These are phyloP conservation scores for Diaporthe australafricana DNA, from an alignment of 2,329 filamentous ascomycete species.

Conservation along the genomic window DNA sequence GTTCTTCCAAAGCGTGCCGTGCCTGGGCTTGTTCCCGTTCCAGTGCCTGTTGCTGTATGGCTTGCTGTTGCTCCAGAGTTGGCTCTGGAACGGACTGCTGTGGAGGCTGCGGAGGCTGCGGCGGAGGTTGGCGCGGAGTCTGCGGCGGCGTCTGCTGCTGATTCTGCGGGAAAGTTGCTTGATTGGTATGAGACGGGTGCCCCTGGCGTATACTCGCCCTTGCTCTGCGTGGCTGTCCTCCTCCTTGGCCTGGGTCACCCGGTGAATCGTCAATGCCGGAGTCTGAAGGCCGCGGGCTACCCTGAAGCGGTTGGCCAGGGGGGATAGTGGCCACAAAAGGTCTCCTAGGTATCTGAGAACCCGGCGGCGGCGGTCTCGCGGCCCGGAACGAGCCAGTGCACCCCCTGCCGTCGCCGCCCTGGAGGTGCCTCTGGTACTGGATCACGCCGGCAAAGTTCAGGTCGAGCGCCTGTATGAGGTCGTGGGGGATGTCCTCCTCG, in stretches of 20 bases:
- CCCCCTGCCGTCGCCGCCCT: neutral
- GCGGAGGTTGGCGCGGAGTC: neutral
- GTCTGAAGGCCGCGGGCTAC: neutral
- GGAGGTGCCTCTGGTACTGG: neutral
- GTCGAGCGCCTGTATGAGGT: constrained; percentile 1
- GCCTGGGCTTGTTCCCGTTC: too few species aligned
- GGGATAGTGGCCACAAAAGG: neutral
- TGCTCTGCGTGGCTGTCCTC: neutral
- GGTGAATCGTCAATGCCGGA: neutral
- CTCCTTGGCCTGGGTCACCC: too few species aligned
- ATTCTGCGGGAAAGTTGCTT: neutral
- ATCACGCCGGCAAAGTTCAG: constrained; percentile 7
- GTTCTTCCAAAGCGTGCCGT: too few species aligned
- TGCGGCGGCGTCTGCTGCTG: neutral
- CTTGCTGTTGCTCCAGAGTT: neutral
- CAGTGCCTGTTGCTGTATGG: neutral
- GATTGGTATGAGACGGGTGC: neutral
- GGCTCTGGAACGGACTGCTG: too few species aligned
- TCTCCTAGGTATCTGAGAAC: neutral
- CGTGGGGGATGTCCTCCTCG: neutral
- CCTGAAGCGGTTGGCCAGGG: neutral
- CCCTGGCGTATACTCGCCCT: neutral
- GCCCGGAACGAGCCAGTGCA: constrained; percentile 7
- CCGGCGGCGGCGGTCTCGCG: neutral
- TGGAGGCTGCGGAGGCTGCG: neutral